Conservation (phyloP, 1,284 basidiomycete genomes). For the Leccinum ponderosum region DNA sequence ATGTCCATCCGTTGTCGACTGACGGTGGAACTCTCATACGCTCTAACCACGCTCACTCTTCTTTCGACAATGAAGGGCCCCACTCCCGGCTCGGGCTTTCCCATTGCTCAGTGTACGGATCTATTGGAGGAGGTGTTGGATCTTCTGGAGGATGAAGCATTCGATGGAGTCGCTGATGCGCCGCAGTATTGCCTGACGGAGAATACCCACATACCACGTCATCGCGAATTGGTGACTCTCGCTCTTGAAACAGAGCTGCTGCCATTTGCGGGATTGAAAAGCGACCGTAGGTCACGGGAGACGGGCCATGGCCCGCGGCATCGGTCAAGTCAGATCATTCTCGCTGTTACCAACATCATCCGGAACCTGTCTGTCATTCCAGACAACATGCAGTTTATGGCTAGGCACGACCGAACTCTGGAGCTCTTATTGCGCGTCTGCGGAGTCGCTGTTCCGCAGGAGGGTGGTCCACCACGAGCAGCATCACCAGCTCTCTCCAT, state of each 20-base stretch:
- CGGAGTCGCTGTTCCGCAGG: slow-evolving; percentile 41
- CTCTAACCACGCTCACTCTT: slow-evolving; percentile 86
- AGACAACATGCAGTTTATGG: slow-evolving; percentile 75
- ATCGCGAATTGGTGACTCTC: slow-evolving; percentile 61
- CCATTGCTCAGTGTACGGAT: slow-evolving; percentile 76
- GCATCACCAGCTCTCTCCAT: slow-evolving; percentile 62
- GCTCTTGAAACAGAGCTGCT: slow-evolving; percentile 57
- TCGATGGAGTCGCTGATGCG: slow-evolving; percentile 55
- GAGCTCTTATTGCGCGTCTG: slow-evolving; percentile 71
- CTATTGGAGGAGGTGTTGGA: slow-evolving; percentile 88
- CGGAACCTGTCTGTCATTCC: slow-evolving; percentile 80
- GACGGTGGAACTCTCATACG: slow-evolving; percentile 84
- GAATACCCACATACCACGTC: slow-evolving; percentile 49
- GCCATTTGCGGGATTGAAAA: slow-evolving; percentile 58
- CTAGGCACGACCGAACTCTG: slow-evolving; percentile 64
- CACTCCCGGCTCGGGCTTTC: slow-evolving; percentile 64
- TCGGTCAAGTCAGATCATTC: slow-evolving; percentile 68
- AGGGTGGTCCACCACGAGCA: slow-evolving; percentile 45
- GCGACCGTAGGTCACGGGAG: slow-evolving; percentile 49
- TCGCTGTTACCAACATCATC: slow-evolving; percentile 78
- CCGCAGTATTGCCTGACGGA: slow-evolving; percentile 34
- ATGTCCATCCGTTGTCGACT: slow-evolving; percentile 90
- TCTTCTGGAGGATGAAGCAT: slow-evolving; percentile 81
- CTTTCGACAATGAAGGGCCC: slow-evolving; percentile 75
- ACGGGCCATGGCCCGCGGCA: slow-evolving; percentile 51